A percentile compares a stretch with the other conserved stretches of the same genome.
Evolutionary conservation across 1,284 basidiomycete genomes (phyloP).

Genomic region (Phylloboletellus chloephorus): DNA sequence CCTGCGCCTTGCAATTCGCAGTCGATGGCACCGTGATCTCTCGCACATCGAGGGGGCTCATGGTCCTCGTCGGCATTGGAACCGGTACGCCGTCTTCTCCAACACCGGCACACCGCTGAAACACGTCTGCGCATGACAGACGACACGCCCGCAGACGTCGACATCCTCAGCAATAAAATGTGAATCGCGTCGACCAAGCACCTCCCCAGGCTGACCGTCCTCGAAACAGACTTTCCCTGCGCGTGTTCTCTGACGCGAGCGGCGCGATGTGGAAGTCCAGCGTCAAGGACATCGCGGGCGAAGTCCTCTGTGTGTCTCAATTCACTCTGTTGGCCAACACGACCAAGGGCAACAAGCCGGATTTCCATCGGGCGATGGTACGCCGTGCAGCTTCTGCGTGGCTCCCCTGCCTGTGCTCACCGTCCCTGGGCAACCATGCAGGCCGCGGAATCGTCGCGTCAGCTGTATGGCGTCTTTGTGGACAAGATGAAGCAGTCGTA

Average conservation of each 20-base stretch:
- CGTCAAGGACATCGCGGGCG: constrained; percentile 80
- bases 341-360: constrained; percentile 80
- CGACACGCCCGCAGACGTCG: constrained; percentile 70
- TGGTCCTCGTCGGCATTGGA: constrained; percentile 86
- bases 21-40: constrained; percentile 72
- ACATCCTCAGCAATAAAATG: constrained; percentile 77
- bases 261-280: constrained; percentile 75
- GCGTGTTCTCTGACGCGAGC: constrained; percentile 62
- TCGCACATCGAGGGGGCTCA: constrained; percentile 73
- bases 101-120: constrained; percentile 7
- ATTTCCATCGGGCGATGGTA: constrained; percentile 90
- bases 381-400: no score
- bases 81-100: constrained; percentile 46
- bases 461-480: constrained; percentile 70
- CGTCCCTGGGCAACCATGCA: constrained; percentile 27
- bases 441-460: constrained; percentile 62
- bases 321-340: constrained; percentile 89
- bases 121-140: constrained; percentile 42
- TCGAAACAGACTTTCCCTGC: constrained; percentile 54
- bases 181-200: constrained; percentile 25
- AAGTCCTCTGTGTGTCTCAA: constrained; percentile 86
- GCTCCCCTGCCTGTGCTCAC: background rate
- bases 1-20: constrained; percentile 26
- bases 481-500: constrained; percentile 62
- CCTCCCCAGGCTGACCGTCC: constrained; percentile 6